Base-by-base conservation (phyloP, 257 asterid species). In the Fraxinus excelsior region DNA sequence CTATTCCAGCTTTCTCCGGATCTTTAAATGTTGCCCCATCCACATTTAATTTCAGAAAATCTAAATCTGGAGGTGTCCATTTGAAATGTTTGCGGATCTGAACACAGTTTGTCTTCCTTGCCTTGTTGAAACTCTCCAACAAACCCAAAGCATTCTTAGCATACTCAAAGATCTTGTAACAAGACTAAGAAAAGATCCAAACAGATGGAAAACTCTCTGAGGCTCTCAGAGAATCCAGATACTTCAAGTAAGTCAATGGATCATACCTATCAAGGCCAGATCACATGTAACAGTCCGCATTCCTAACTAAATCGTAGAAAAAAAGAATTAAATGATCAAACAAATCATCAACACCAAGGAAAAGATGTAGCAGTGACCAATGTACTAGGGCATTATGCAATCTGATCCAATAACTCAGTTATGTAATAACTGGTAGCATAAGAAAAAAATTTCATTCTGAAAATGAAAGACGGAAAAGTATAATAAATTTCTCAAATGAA, bases 171-270 rank as follows among this genome's bases (percentile, higher is more conserved):
- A 95, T 91, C 91, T 93, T 91, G 92, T 90, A 90, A 83, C 99
- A 93, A 78, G 99, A 90, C 87, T 95, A 97, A 46, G 98, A 96
- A 86, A 95, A 95, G 80, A 95, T 89, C 99, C 99, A 95, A 85
- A 95, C 95, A 68, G 98, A 93, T 64, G 97, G 94, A 71, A 93
- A 95, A 87, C 97, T 93, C 89, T 95, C 99, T 70, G 98, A 91
- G 84, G 97, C 99, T 88, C 97, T 89, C 79, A 95, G 87, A 10
- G 99, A 95, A 82, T 95, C 99, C 84, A 93, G 91, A 88, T 93
- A 95, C 89, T 95, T 95, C 85, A 93, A 87, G 85, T 87, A 95
- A 67, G 94, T 93, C 76, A 95, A 96, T 60, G 99, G 96, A 83
- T 95, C 99, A 81, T 95, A 95, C 96, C 99, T 95, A 84, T 79